Evolutionary conservation across 768 basidiomycete species (phyloP), one percentile per base, ranked within the genome.

Genomic region (Hypholoma sublateritium): DNA sequence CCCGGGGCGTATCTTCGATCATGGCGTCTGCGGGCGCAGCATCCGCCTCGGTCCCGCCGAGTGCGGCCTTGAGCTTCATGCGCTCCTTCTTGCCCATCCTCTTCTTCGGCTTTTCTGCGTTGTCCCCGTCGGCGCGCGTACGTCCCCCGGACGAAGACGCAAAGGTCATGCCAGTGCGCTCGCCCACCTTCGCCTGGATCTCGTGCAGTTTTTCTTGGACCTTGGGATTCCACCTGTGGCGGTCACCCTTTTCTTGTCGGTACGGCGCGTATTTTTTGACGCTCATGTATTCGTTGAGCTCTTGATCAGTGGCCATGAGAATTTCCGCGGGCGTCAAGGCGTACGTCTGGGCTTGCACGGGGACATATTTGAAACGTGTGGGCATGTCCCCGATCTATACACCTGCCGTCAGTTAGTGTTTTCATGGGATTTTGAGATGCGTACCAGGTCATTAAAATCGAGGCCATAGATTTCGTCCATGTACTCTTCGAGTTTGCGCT

Each of bases 381-480:
- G 94, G 88, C 66, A 95, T 75, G 67, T 87, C 92, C 6, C 87
- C 95, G 50, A 96, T 87, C 95, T 95, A 65, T 3, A 61, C 14
- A 50, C 57, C 14, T 19, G 22, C 41, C 13, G 49, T 57, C 16
- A 54, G 57, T 55, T 44, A 56, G 25, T 21, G 49, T 52, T 53
- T 25, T n/a, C 14, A 5, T 7, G 5, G 24, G 17, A 50, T 14
- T 34, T 43, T 9, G 52, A 46, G 5, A 13, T 37, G 77, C 87
- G 65, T 58, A 95, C 95, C 77, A 98, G 83, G 65, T 96, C 95
- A 70, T 98, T 98, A 76, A 98, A 96, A 59, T 98, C 96, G 16
- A 98, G 78, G 35, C 80, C 87, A 68, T 95, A 89, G 41, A 98
- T 77, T 69, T 94, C 91, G 59, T 94, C 89, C 89, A 98, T 90